Evolutionary conservation across 164 flowering plant genomes (phyloP).

Genomic region (Berberis thunbergii): DNA sequence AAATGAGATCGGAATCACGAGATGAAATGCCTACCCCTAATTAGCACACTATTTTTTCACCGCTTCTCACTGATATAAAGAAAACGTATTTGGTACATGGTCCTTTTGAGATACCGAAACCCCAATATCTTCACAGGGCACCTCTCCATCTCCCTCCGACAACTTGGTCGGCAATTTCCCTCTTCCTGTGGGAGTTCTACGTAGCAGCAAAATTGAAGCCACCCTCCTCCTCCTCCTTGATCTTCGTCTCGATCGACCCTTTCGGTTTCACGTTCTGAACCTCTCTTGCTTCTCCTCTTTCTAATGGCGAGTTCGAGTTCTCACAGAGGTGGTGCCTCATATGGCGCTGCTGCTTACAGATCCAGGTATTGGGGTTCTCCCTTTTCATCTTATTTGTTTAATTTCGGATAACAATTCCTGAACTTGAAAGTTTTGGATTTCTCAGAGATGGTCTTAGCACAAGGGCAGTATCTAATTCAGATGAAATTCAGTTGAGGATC

Average conservation of each 20-base stretch:
- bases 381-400: background rate
- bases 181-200: too few relatives aligned
- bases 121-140: too few relatives aligned
- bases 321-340: constrained; percentile 2
- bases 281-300: background rate
- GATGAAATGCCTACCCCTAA: too few relatives aligned
- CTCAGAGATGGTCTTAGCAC: constrained; percentile 55
- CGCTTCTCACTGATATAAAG: too few relatives aligned
- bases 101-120: too few relatives aligned
- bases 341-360: constrained; percentile 25
- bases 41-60: too few relatives aligned
- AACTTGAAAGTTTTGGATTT: background rate
- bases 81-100: too few relatives aligned
- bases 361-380: constrained; percentile 18
- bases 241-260: background rate
- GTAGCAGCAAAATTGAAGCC: too few relatives aligned
- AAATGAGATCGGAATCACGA: too few relatives aligned
- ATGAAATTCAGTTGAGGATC: constrained; percentile 62
- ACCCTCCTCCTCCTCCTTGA: background rate
- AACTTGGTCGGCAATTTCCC: too few relatives aligned
- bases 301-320: constrained; percentile 18
- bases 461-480: constrained; percentile 31
- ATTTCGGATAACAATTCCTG: background rate
- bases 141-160: too few relatives aligned
- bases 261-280: too few relatives aligned